These are phyloP conservation scores for Alternaria postmessia DNA, from an alignment of 2,329 filamentous ascomycete species.

Conservation along the genomic window DNA sequence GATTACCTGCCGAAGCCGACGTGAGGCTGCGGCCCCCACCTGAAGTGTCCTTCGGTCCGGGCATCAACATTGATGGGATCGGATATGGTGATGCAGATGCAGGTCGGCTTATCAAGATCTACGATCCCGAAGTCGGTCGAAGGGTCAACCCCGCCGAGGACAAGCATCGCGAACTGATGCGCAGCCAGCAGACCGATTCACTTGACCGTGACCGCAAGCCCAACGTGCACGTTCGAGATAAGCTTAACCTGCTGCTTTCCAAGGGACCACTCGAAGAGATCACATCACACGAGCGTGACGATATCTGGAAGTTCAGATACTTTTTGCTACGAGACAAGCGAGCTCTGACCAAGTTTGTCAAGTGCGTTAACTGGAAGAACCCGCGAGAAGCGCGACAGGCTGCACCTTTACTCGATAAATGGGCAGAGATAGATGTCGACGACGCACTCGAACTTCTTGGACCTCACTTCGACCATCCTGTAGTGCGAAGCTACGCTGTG, in stretches of 20 bases:
- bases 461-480: constrained; percentile 86
- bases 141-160: constrained; percentile 93
- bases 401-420: constrained; percentile 86
- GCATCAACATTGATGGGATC: constrained; percentile 75
- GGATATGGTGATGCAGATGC: constrained; percentile 60
- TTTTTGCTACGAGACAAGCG: constrained; percentile 89
- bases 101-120: constrained; percentile 79
- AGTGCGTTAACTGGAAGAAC: constrained; percentile 95
- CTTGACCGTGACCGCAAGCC: constrained; percentile 95
- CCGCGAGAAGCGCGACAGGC: constrained; percentile 85
- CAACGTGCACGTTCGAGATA: constrained; percentile 93
- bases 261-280: constrained; percentile 92
- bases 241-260: constrained; percentile 87
- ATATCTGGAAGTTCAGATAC: constrained; percentile 97
- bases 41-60: constrained; percentile 88
- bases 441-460: constrained; percentile 94
- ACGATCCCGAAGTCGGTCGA: constrained; percentile 90
- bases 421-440: constrained; percentile 97
- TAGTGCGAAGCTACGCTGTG: constrained; percentile 91
- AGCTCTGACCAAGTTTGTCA: constrained; percentile 93
- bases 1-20: constrained; percentile 68
- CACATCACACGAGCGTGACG: constrained; percentile 89
- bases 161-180: constrained; percentile 90
- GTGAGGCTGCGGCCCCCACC: constrained; percentile 80
- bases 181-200: constrained; percentile 91